Evolutionary conservation across 2,329 filamentous ascomycete species (phyloP), one percentile per base, ranked within the genome.

Genomic region (Aspergillus tanneri): DNA sequence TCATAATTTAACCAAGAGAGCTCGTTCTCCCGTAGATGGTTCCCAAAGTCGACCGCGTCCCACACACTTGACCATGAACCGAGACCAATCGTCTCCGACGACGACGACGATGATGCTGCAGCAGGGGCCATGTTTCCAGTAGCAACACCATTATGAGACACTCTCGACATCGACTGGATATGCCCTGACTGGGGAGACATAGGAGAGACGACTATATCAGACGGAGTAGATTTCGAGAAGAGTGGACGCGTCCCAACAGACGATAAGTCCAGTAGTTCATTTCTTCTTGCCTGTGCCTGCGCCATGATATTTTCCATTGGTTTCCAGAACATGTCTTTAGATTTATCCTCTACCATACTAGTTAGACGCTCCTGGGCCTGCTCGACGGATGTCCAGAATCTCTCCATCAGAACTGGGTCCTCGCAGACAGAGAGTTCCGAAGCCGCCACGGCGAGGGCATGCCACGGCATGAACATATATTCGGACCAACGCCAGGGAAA

Each of bases 381-480:
- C 4, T 63, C 57, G 16, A 66, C 51, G 1, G 60, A 45, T 1
- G 53, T 47, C 62, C 62, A 66, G 43, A 59, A 62, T 16, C 45
- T 56, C n/a, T 52, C 53, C 47, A 54, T 52, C 14, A 56, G 10
- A 25, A 28, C 46, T 48, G 46, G 64, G 50, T 58, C 58, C 19
- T 59, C 51, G 42, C 64, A 67, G 25, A 60, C 60, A 23, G 62
- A 67, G 9, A 68, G 54, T 34, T 67, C 63, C 10, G 64, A 60
- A 16, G 67, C 49, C 14, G 63, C 64, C 9, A 68, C 63, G 3
- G 63, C 62, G 4, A 68, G 54, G 2, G 54, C 60, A 32, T 67
- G 65, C 65, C 65, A 68, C 0, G 64, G 65, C 18, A 63, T 59
- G 54, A 63, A 68, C 18, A 65, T 40, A 4, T 52, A 54, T 2